Base-by-base conservation (phyloP, 805 yeast species). In the Spathaspora hagerdaliae region DNA sequence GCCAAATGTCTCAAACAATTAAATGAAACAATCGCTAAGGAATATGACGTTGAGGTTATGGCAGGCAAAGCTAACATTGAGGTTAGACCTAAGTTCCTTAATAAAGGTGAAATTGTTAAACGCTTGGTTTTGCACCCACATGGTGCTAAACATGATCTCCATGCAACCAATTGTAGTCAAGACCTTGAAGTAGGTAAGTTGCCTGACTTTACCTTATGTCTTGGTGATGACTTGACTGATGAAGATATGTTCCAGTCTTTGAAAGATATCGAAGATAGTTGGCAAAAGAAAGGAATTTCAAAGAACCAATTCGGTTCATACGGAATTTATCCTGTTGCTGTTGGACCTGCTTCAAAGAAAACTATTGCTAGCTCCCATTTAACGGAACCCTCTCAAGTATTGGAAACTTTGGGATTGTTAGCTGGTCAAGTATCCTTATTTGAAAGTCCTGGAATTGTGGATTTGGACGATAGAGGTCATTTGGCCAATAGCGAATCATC, bases 161-260 rank as follows among this genome's bases (percentile, higher is more conserved):
- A 51, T 39, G 58, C 61, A 8, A 54, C 57, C 15, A 50, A 49
- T 24, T 27, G 54, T 6, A 48, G 50, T 37, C 60, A 60, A 2
- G 65, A 62, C 11, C 57, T 55, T 19, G 63, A 65, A 13, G 59
- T 64, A 2, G 61, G 62, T 12, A 73, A 77, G 42, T 69, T 81
- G 43, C 94, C 97, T 0, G 96, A 88, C 57, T 92, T 94, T 59
- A 79, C 87, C 36, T 65, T 92, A 44, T 94, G 98, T 68, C 67
- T 89, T 38, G 99, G 99, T 42, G 99, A 94, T 64, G 99, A 94
- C 63, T 76, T 84, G 36, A 94, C 99, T 0, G 99, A 94, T 64
- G 99, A 94, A 64, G 99, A 94, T 59, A 94, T 94, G 99, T 94
- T 94, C 64, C 75, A 73, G 48, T 84, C 92, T 27, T 71, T 94